Base-by-base conservation (phyloP, 1,284 basidiomycete species). In the Puccinia triticina region DNA sequence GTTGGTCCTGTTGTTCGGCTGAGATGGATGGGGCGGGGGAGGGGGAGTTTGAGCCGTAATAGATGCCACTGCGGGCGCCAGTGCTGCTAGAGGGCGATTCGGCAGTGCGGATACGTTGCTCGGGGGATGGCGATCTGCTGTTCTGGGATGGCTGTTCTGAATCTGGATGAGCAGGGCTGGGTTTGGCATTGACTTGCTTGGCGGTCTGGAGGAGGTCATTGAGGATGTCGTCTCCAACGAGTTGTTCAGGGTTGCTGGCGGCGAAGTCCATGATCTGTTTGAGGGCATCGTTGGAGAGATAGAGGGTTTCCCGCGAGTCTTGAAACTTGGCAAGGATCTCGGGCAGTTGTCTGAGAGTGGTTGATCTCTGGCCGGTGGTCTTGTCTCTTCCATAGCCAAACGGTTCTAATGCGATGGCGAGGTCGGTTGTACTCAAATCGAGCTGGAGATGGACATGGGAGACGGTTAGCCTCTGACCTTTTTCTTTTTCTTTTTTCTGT, bases 81-180 rank as follows among this genome's bases (percentile, higher is more conserved):
- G 40, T 66, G 50, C 76, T 77, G 48, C 37, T 66, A 37, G 76
- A 53, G 37, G 76, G 76, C 12, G 76, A 77, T 37, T 77, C 76
- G 21, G 76, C 61, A 23, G 76, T 66, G 4, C 76, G 76, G 29
- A 77, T 53, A 8, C 76, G 37, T 10, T 46, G 66, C 1, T 69
- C 37, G n/a, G 66, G 40, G 10, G 37, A 46, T 1, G 32, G 50
- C 10, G 48, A 55, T 46, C 11, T 12, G 48, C 26, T 74, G 18
- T 74, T 12, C 48, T 74, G 46, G 7, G n/a, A n/a, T 5, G 32
- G 34, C 50, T 32, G 8, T 57, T 2, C 21, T 59, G 2, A 50
- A 59, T 55, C 50, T 10, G 14, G 73, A n/a, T 53, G 72, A 32
- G 34, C 14, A 2, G 32, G 37, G 34, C 29, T 53, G 48, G 26